Base-by-base conservation (phyloP, 2,329 filamentous ascomycete genomes). In the Anthostomella pinea region DNA sequence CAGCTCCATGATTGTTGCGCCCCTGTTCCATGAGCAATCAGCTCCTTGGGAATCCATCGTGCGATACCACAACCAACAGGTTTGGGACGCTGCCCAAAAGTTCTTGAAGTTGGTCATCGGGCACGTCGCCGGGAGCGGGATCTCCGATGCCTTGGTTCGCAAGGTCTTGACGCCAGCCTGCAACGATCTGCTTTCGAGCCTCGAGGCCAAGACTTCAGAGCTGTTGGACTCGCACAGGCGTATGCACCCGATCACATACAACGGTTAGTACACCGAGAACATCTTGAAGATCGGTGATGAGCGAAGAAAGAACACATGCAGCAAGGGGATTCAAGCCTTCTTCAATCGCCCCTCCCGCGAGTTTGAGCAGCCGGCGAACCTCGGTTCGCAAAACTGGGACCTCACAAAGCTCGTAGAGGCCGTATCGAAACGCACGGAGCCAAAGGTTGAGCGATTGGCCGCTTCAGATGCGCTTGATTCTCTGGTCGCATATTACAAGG, bases 21-120 rank as follows among this genome's bases (percentile, higher is more conserved):
- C 82, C 15, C 54, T 86, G 0, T 85, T 85, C 51, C 60, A 61
- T 14, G 69, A 81, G 29, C 79, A 85, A 39, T 78, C 70, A 1
- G 36, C 47, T 6, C 71, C 69, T 0, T 85, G 79, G 81, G 54
- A 66, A 26, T 19, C 38, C 0, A 65, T 77, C 17, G 73, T 70
- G 1, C 53, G 60, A 5, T 66, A 72, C 24, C 60, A 81, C 16
- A 13, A 72, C 61, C 3, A 70, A 65, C n/a, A 69, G 44, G 19
- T 75, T 0, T 56, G 74, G 45, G 51, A 73, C 6, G 66, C 78
- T 4, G 65, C 60, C 2, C 38, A 42, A 4, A 62, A 72, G 8
- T 58, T 79, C 0, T 75, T 75, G 45, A 57, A 60, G 16, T 51
- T 68, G 65, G 49, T 74, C 69, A 45, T 73, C 60, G 11, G 24